phyloP scores from a whole-genome alignment of 352 stramenopile species.

The Pythium dissotocum region DNA sequence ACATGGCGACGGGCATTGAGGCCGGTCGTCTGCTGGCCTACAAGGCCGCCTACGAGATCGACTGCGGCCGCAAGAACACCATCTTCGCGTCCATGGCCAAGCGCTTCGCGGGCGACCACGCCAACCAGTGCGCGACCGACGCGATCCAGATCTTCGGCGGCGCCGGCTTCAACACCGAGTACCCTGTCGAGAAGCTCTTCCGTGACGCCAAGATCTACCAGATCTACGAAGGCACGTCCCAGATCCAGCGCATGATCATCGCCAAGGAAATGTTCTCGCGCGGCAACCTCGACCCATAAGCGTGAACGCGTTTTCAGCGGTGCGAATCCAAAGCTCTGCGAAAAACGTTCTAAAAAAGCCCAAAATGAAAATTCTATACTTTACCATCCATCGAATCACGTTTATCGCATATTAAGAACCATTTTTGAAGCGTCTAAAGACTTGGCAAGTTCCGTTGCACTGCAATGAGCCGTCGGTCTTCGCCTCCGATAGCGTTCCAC shows the following conservation, averaged over 20 bases:
- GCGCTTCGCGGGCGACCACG: constrained; percentile 85
- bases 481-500: constrained; percentile 75
- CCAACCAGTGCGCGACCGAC: constrained; percentile 85
- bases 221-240: constrained; percentile 92
- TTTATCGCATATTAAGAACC: neutral
- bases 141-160: constrained; percentile 91
- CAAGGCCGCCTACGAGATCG: constrained; percentile 89
- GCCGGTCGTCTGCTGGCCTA: constrained; percentile 82
- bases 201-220: constrained; percentile 92
- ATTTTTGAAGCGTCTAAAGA: neutral
- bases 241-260: constrained; percentile 92
- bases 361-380: constrained; percentile 4
- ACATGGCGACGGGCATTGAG: constrained; percentile 91
- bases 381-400: neutral
- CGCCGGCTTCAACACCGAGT: constrained; percentile 91
- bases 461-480: constrained; percentile 71
- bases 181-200: constrained; percentile 93
- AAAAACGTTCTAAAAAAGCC: constrained; percentile 1
- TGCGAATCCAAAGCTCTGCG: neutral
- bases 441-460: constrained; percentile 54
- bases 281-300: constrained; percentile 64
- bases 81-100: constrained; percentile 92
- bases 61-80: constrained; percentile 89
- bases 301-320: neutral
- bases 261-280: constrained; percentile 86